A percentile compares a stretch with the other conserved stretches of the same genome.
Conservation (phyloP, 371 early-diverging fungal genomes). For the Phascolomyces articulosus region DNA sequence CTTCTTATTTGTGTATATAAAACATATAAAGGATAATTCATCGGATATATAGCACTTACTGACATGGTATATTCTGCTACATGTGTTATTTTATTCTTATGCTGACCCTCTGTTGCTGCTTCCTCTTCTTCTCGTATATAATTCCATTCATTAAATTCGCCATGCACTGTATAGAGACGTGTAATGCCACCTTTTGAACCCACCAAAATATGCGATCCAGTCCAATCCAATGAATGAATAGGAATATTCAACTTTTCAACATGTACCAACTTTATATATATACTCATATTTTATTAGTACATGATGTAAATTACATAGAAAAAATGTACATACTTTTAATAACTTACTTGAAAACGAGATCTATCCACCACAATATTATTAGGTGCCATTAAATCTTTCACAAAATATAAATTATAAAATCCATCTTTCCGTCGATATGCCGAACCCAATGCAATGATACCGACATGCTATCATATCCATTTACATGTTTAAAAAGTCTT, state of each 20-base stretch:
- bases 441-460: conserved; percentile 33
- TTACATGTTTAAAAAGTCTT: too few species aligned
- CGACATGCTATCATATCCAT: conserved; percentile 15
- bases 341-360: conserved; percentile 25
- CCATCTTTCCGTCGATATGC: conserved; percentile 16
- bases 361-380: conserved; percentile 6
- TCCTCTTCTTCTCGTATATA: background rate
- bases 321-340: background rate
- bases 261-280: conserved; percentile 11
- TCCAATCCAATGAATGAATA: conserved; percentile 40
- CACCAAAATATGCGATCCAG: conserved; percentile 27
- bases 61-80: conserved; percentile 25
- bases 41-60: background rate
- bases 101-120: too few species aligned
- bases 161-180: conserved; percentile 21
- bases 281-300: too few species aligned
- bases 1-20: too few species aligned
- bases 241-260: conserved; percentile 25
- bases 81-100: conserved; percentile 4
- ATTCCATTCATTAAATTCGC: background rate
- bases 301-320: too few species aligned
- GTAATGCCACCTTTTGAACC: conserved; percentile 23
- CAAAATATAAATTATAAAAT: conserved; percentile 23
- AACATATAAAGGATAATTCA: background rate
- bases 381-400: conserved; percentile 24